Evolutionary conservation across 2,329 filamentous ascomycete species (phyloP).

Genomic region (Alternaria panax): DNA sequence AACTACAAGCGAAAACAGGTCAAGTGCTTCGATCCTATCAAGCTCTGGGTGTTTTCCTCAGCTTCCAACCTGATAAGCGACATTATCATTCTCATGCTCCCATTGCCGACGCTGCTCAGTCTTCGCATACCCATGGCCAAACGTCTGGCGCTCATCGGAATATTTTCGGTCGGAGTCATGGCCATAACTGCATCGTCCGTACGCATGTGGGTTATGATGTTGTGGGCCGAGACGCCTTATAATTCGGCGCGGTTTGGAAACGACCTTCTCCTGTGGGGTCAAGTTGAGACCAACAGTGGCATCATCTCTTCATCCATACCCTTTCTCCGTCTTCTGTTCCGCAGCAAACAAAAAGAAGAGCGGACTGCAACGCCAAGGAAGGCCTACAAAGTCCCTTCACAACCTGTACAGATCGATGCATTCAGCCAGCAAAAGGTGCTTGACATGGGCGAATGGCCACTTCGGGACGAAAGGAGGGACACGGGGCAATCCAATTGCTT

Average conservation of each 20-base stretch:
- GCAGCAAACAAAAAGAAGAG: slow-evolving; percentile 26
- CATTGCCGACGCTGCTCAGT: slow-evolving; percentile 55
- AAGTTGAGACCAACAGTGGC: slow-evolving; percentile 57
- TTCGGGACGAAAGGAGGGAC: slow-evolving; percentile 20
- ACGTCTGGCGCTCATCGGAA: slow-evolving; percentile 59
- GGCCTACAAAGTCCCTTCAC: slow-evolving; percentile 24
- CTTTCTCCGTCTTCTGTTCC: slow-evolving; percentile 54
- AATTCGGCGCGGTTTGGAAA: slow-evolving; percentile 47
- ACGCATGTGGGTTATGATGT: slow-evolving; percentile 47
- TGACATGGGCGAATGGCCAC: slow-evolving; percentile 30
- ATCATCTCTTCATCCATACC: slow-evolving; percentile 57
- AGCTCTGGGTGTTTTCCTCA: slow-evolving; percentile 48
- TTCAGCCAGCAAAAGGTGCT: slow-evolving; percentile 26
- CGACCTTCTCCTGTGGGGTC: slow-evolving; percentile 54
- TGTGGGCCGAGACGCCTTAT: slow-evolving; percentile 48
- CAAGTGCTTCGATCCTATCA: slow-evolving; percentile 43
- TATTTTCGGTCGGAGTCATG: slow-evolving; percentile 48
- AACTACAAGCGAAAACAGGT: slow-evolving; percentile 25
- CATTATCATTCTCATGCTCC: slow-evolving; percentile 54
- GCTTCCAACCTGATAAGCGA: slow-evolving; percentile 54
- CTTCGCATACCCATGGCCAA: slow-evolving; percentile 59
- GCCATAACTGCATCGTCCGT: slow-evolving; percentile 47
- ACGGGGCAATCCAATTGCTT: neutral
- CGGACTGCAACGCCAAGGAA: slow-evolving; percentile 15
- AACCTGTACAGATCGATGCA: slow-evolving; percentile 1